Conservation (phyloP, 2,329 filamentous ascomycete genomes). For the Botrytis tulipae region DNA sequence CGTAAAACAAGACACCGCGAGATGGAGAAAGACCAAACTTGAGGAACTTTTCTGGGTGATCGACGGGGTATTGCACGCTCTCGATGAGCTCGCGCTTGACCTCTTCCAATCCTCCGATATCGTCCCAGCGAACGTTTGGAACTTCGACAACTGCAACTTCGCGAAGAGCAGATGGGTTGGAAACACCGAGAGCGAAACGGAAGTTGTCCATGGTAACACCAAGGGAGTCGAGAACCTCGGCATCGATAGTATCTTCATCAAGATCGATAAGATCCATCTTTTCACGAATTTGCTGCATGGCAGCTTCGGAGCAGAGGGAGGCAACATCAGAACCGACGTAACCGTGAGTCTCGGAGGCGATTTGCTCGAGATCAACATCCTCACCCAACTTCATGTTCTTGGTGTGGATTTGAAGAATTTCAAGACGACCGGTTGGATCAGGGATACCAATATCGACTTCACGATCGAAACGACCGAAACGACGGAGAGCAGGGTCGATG, state of each 20-base stretch:
- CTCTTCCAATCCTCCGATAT: constrained; percentile 95
- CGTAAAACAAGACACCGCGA: constrained; percentile 97
- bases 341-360: constrained; percentile 96
- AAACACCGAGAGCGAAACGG: constrained; percentile 95
- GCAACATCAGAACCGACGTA: constrained; percentile 99
- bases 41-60: constrained; percentile 99
- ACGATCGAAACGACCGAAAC: constrained; percentile 97
- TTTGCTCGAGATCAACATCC: constrained; percentile 94
- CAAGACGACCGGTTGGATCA: constrained; percentile 94
- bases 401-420: constrained; percentile 99
- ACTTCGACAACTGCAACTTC: constrained; percentile 99
- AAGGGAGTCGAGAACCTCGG: constrained; percentile 95
- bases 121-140: constrained; percentile 98
- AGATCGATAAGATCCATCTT: constrained; percentile 99
- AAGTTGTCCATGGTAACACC: constrained; percentile 99
- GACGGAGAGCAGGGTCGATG: constrained; percentile 94
- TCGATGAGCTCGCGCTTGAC: constrained; percentile 99
- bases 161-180: constrained; percentile 96
- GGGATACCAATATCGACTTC: constrained; percentile 98
- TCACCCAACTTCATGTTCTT: constrained; percentile 99
- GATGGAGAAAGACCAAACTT: constrained; percentile 99
- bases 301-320: constrained; percentile 96
- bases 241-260: constrained; percentile 98
- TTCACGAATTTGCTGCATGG: constrained; percentile 99
- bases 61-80: constrained; percentile 97